Evolutionary conservation across 75 land plant genomes (phyloP), one percentile per base, ranked within the genome.

Genomic region (Azolla pinnata): DNA sequence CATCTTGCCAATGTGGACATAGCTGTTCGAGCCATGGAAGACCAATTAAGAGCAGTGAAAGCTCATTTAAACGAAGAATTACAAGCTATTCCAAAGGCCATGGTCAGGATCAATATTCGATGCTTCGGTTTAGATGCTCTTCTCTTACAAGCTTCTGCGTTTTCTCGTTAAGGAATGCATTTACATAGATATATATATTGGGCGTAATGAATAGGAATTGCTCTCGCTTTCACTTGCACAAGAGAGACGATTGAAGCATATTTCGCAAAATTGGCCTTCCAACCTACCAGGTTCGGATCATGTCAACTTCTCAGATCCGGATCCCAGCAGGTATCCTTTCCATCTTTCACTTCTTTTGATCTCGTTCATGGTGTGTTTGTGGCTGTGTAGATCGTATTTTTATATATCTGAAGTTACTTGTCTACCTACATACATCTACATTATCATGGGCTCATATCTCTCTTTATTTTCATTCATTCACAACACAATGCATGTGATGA

Each of bases 71-170:
- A 76, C 19, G 81, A 80, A n/a, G 96, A 89, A 45, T 52, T 67
- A 23, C 59, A 65, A 33, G 86, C 87, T 12, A 55, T 86, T 30
- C 74, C 87, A 19, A 89, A 81, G 64, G 87, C 83, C n/a, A 75
- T 80, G 67, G 95, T 82, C 28, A 45, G 21, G 57, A 0, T 19
- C 2, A 44, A 46, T 19, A 45, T 21, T 31, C 12, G 29, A n/a
- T 21, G 12, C 27, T 47, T 61, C 25, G 44, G 12, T 3, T 2
- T 1, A 61, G 18, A n/a, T 61, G 21, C 26, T 2, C 51, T 23
- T 31, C 44, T 54, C 12, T 20, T 14, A 19, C n/a, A n/a, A 16
- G 58, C 19, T 54, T 10, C 12, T 19, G 34, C 5, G 21, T 20
- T 0, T 30, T 2, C 56, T 26, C 16, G 2, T 31, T 26, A 10